Evolutionary conservation across 1,284 basidiomycete genomes (phyloP).

Genomic region (Porodaedalea pini): DNA sequence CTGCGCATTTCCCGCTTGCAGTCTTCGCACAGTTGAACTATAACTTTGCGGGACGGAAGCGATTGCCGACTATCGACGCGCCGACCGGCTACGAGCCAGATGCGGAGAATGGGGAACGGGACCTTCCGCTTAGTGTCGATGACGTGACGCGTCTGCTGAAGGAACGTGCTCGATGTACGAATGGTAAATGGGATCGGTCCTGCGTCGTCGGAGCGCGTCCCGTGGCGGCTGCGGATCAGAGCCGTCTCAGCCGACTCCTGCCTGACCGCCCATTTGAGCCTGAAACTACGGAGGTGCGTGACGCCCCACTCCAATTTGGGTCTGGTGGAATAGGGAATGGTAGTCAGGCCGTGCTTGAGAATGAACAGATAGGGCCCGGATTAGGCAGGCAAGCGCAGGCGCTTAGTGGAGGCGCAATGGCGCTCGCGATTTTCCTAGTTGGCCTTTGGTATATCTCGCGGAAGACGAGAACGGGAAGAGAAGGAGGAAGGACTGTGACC

Average conservation of each 20-base stretch:
- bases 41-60: conserved; percentile 30
- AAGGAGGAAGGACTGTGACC: neutral
- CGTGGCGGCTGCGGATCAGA: conserved; percentile 28
- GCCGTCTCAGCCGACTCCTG: conserved; percentile 14
- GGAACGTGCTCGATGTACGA: conserved; percentile 31
- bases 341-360: neutral
- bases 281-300: neutral
- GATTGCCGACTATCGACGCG: conserved; percentile 17
- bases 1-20: conserved; percentile 69
- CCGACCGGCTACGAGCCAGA: conserved; percentile 8
- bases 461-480: conserved; percentile 2
- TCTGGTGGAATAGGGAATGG: neutral
- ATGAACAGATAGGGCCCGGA: neutral
- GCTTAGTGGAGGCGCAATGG: conserved; percentile 14
- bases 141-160: conserved; percentile 41
- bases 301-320: neutral
- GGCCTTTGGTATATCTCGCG: conserved; percentile 18
- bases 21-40: conserved; percentile 55
- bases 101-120: conserved; percentile 20
- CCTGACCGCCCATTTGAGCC: conserved; percentile 6
- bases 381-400: neutral
- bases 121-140: conserved; percentile 43
- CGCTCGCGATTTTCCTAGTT: conserved; percentile 13
- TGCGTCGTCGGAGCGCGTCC: conserved; percentile 60
- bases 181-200: conserved; percentile 43